phyloP scores from a whole-genome alignment of 495 filamentous ascomycete species.

The Xylaria venustula region DNA sequence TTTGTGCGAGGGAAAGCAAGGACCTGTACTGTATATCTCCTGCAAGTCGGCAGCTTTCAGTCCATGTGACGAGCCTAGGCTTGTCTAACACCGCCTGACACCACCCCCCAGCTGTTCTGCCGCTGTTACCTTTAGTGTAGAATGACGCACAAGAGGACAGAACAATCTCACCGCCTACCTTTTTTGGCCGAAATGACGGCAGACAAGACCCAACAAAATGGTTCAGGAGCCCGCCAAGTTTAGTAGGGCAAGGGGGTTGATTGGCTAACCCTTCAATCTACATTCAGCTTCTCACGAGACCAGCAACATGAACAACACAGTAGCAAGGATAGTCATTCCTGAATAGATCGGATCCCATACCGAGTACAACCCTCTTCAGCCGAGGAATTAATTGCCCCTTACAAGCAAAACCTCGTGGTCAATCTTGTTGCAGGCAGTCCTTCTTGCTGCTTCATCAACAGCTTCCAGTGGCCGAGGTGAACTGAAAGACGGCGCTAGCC shows the following conservation, averaged over 20 bases:
- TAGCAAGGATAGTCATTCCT: too few species aligned
- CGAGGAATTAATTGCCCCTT: background rate
- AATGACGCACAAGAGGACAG: constrained; percentile 9
- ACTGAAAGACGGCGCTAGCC: background rate
- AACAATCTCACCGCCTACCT: constrained; percentile 7
- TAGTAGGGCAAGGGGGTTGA: background rate
- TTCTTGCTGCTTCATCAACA: background rate
- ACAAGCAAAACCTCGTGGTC: too few species aligned
- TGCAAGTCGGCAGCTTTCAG: background rate
- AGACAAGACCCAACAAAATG: background rate
- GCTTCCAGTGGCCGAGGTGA: background rate
- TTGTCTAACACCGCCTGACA: background rate
- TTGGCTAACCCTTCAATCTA: background rate
- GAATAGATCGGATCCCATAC: too few species aligned
- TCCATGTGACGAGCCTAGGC: constrained; percentile 9
- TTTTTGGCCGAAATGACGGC: background rate
- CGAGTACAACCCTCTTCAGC: background rate
- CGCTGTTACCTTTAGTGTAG: background rate
- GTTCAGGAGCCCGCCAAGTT: background rate
- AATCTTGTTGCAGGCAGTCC: too few species aligned
- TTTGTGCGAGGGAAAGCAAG: background rate
- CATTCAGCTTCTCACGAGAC: too few species aligned
- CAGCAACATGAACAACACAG: background rate
- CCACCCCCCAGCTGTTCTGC: constrained; percentile 7
- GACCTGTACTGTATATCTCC: background rate